A percentile compares a stretch with the other conserved stretches of the same genome.
These are phyloP conservation scores for Xylaria intraflava DNA, from an alignment of 495 filamentous ascomycete genomes.

Conservation along the genomic window DNA sequence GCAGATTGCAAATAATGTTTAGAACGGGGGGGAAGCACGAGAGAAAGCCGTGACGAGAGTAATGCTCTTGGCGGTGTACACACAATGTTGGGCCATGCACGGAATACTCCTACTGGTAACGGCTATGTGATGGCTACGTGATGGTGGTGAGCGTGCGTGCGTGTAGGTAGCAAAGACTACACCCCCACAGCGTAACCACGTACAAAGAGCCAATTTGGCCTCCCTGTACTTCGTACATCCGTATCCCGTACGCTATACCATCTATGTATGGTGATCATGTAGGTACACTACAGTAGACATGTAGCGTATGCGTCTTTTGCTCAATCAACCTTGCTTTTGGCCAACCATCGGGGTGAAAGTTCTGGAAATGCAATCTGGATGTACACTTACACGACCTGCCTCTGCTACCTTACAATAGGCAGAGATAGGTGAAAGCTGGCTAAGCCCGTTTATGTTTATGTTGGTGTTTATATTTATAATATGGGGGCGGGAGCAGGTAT, in stretches of 20 bases:
- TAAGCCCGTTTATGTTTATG: background rate
- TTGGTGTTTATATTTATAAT: too few species aligned
- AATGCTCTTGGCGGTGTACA: slow-evolving; percentile 2
- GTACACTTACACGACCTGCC: background rate
- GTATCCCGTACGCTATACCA: background rate
- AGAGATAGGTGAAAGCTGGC: background rate
- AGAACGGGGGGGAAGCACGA: background rate
- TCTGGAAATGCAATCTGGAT: background rate
- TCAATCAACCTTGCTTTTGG: slow-evolving; percentile 3
- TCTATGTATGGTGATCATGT: slow-evolving; percentile 5
- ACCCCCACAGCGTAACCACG: background rate
- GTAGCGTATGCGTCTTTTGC: background rate
- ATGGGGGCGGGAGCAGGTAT: too few species aligned
- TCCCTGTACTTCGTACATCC: too few species aligned
- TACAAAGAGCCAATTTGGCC: background rate
- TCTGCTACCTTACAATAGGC: background rate
- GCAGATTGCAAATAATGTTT: slow-evolving; percentile 1
- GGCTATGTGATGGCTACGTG: slow-evolving; percentile 3
- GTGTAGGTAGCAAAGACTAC: background rate
- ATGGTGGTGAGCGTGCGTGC: slow-evolving; percentile 3
- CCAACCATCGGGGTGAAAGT: background rate
- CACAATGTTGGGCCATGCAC: background rate
- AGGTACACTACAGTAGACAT: background rate
- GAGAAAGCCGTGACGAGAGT: background rate
- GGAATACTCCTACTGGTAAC: slow-evolving; percentile 5